Percentiles rank a stretch among this genome's conserved stretches.
phyloP scores from a whole-genome alignment of 2,329 filamentous ascomycete species.

The Acarospora socialis region DNA sequence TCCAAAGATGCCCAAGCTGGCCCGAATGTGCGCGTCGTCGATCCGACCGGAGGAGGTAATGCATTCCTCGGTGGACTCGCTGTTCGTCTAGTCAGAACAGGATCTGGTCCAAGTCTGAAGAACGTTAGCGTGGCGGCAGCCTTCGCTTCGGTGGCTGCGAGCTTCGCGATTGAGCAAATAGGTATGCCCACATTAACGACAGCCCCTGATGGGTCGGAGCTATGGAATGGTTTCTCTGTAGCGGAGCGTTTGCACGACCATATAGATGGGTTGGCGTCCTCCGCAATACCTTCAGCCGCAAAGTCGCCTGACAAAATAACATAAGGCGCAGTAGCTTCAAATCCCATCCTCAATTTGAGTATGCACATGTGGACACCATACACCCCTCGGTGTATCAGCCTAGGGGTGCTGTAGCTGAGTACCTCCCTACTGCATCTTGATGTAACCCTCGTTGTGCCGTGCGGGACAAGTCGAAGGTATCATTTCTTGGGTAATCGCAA shows the following conservation, averaged over 20 bases:
- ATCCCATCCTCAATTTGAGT: no score
- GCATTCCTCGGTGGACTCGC: constrained; percentile 50
- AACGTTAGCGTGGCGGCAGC: constrained; percentile 54
- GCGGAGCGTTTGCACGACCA: constrained; percentile 29
- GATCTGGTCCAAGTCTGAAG: constrained; percentile 17
- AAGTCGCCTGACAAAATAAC: no score
- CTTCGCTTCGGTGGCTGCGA: constrained; percentile 71
- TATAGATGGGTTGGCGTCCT: constrained; percentile 24
- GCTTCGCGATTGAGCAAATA: constrained; percentile 89
- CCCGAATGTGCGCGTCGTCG: constrained; percentile 47
- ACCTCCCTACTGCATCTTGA: no score
- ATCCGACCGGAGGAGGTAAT: constrained; percentile 90
- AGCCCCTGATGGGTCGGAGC: constrained; percentile 22
- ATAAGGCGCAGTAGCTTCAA: no score
- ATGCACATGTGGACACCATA: no score
- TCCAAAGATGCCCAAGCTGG: constrained; percentile 19
- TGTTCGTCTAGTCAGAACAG: constrained; percentile 6
- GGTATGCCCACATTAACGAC: constrained; percentile 49
- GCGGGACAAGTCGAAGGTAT: no score
- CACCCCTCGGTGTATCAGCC: no score
- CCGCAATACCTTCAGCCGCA: no score
- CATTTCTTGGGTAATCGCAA: no score
- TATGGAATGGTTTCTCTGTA: constrained; percentile 34
- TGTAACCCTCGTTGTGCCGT: no score
- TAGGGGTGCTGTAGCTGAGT: no score